Base-by-base conservation (phyloP, 176 grass and related monocot genomes). In the Leersia perrieri region DNA sequence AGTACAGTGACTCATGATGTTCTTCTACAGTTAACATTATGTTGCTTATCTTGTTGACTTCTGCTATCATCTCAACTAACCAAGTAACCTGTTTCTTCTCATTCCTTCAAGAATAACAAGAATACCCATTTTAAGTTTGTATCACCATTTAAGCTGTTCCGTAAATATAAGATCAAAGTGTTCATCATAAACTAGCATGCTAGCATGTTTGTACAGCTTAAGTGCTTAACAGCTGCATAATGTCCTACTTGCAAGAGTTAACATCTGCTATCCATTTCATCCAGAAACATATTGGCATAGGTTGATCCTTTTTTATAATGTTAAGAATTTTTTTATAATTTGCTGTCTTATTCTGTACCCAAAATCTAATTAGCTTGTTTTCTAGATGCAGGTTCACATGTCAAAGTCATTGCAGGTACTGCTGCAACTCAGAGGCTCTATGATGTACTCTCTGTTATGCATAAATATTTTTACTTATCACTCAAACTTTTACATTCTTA, bases 351-450 rank as follows among this genome's bases (percentile, higher is more conserved):
- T 62, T 18, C 35, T 3, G 0, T 9, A 63, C 3, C 15, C 3
- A 20, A 62, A 60, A 63, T 77, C 25, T 77, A 63, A 63, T 13
- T 32, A 0, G 1, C 16, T 42, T 64, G 41, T 44, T 77, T 77
- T 34, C 60, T 77, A 12, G 26, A 77, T 64, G 75, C 75, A 77
- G 60, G 75, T 77, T 63, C 75, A 31, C 35, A 16, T 12, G 26
- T 77, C 58, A 64, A 44, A 77, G 26, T 77, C 36, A 77, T 77
- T 77, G 58, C 75, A 77, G 75, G 60, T 77, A 77, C 9, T 60
- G 9, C 57, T 12, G 23, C 57, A 60, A 60, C 23, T 2, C 12
- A 60, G 10, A 60, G 55, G 55, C n/a, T 58, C 55, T 25, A 58
- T 58, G 22, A 58, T 58, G 55, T 25, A 18, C 23, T 58, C 36